These are phyloP conservation scores for Drosera capensis DNA, from an alignment of 148 eudicot species.

Conservation along the genomic window DNA sequence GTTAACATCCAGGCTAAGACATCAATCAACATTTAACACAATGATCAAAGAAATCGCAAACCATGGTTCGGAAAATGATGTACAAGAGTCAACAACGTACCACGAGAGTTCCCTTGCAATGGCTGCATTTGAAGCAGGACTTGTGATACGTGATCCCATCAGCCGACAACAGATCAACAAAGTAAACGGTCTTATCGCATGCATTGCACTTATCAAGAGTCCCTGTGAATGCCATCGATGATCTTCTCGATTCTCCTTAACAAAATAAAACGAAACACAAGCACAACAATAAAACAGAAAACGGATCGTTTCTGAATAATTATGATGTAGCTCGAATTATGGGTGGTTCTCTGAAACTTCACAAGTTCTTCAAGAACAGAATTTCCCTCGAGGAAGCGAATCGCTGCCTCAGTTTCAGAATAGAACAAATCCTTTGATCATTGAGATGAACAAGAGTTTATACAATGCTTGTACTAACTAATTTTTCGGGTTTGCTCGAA, in stretches of 20 bases:
- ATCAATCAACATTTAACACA: too few relatives aligned
- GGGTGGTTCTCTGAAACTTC: too few relatives aligned
- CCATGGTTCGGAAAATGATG: too few relatives aligned
- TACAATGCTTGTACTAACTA: neutral
- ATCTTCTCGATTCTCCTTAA: neutral
- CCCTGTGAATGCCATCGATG: slow-evolving; percentile 51
- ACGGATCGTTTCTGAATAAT: too few relatives aligned
- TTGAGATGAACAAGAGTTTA: neutral
- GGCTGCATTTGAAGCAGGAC: slow-evolving; percentile 68
- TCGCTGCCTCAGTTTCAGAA: too few relatives aligned
- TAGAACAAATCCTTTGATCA: too few relatives aligned
- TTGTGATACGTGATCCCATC: slow-evolving; percentile 70
- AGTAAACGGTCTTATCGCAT: slow-evolving; percentile 68
- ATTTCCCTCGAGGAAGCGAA: too few relatives aligned
- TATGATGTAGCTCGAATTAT: too few relatives aligned
- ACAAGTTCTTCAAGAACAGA: too few relatives aligned
- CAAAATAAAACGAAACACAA: neutral
- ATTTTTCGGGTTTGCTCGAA: neutral
- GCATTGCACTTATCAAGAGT: slow-evolving; percentile 69
- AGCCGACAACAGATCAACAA: slow-evolving; percentile 55
- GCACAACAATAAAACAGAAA: too few relatives aligned
- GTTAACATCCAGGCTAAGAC: too few relatives aligned
- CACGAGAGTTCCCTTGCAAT: slow-evolving; percentile 54
- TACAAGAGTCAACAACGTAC: slow-evolving; percentile 10
- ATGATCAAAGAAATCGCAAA: too few relatives aligned